A percentile compares a stretch with the other conserved stretches of the same genome.
Evolutionary conservation across 2,329 filamentous ascomycete genomes (phyloP).

Genomic region (Botrytis fragariae): DNA sequence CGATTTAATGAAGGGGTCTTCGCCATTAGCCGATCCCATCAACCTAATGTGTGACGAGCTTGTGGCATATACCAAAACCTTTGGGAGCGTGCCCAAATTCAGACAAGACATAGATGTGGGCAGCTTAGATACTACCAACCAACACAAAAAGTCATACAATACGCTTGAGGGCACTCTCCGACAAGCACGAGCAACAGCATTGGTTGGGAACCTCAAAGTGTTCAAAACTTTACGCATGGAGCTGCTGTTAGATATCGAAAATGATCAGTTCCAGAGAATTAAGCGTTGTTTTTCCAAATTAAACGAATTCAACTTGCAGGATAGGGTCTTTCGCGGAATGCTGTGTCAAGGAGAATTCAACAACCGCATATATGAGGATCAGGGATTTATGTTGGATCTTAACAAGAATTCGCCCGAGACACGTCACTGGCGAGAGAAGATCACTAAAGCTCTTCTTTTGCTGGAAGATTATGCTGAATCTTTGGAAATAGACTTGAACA

Average conservation of each 20-base stretch:
- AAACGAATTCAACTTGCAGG: neutral
- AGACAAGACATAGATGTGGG: neutral
- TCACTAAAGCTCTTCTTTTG: neutral
- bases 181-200: neutral
- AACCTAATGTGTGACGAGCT: constrained; percentile 3
- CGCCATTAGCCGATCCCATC: neutral
- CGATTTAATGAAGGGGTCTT: neutral
- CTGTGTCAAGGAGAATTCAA: neutral
- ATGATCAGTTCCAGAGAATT: neutral
- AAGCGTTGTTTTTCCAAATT: neutral
- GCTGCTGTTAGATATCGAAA: neutral
- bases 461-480: neutral
- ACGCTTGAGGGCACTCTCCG: neutral
- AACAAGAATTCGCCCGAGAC: neutral
- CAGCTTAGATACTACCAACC: neutral
- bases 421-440: neutral
- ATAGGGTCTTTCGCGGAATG: neutral
- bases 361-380: neutral
- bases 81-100: neutral
- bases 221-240: neutral
- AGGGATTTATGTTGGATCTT: neutral
- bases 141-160: neutral
- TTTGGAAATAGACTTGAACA: neutral
- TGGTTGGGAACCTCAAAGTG: neutral
- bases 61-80: neutral